Percentiles rank a stretch among this genome's conserved stretches.
These are phyloP conservation scores for Favolaschia claudopus DNA, from an alignment of 768 basidiomycete genomes.

Conservation along the genomic window DNA sequence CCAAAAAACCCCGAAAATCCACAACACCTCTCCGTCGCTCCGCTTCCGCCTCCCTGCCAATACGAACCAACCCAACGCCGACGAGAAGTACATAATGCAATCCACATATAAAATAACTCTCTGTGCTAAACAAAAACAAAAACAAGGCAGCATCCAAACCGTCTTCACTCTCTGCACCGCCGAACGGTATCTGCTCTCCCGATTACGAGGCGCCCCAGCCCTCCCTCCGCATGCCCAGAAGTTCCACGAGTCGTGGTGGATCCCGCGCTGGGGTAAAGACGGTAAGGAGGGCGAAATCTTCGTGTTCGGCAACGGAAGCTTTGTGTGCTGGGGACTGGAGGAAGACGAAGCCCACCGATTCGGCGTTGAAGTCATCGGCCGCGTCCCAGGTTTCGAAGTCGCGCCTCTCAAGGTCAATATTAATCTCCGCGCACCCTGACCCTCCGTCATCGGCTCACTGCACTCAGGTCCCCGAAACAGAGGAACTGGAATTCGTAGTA, in stretches of 20 bases:
- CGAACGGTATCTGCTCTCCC: constrained; percentile 77
- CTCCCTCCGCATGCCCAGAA: constrained; percentile 63
- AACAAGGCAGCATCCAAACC: constrained; percentile 67
- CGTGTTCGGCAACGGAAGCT: constrained; percentile 86
- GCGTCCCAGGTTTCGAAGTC: constrained; percentile 64
- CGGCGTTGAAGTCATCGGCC: constrained; percentile 64
- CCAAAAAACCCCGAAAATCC: constrained; percentile 56
- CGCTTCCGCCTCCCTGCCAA: constrained; percentile 85
- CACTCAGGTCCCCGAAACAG: constrained; percentile 84
- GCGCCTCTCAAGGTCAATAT: constrained; percentile 66
- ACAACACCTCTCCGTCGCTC: constrained; percentile 82
- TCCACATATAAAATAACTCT: constrained; percentile 45
- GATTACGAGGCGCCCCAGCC: constrained; percentile 58
- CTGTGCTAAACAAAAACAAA: constrained; percentile 33
- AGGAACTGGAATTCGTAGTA: constrained; percentile 91
- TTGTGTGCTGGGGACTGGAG: constrained; percentile 89
- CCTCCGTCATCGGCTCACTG: too few relatives aligned
- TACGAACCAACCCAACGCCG: constrained; percentile 86
- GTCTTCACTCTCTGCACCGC: constrained; percentile 89
- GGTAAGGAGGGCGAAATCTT: constrained; percentile 82
- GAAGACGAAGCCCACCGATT: constrained; percentile 80
- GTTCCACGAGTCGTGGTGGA: constrained; percentile 83
- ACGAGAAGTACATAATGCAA: constrained; percentile 83
- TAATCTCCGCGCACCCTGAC: too few relatives aligned
- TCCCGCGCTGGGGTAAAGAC: constrained; percentile 69